Evolutionary conservation across 2,329 filamentous ascomycete genomes (phyloP).

Genomic region (Botrytis tulipae): DNA sequence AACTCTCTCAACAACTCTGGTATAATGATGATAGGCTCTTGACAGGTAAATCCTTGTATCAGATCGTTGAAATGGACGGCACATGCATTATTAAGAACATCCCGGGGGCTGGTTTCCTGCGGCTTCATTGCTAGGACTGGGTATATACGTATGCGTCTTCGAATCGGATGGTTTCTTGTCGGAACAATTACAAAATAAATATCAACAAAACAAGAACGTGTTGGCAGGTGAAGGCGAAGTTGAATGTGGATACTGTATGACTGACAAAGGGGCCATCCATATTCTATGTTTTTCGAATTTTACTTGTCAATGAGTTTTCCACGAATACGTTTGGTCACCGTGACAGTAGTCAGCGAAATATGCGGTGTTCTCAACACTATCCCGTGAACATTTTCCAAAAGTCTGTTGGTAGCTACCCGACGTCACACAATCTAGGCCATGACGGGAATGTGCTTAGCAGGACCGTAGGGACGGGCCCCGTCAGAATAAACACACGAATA

Average conservation of each 20-base stretch:
- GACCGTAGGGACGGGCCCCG: constrained; percentile 23
- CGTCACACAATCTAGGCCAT: constrained; percentile 5
- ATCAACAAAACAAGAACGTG: background rate
- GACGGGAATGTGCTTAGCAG: constrained; percentile 17
- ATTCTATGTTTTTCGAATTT: background rate
- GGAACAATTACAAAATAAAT: background rate
- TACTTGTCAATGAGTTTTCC: background rate
- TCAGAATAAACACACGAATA: background rate
- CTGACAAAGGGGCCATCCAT: constrained; percentile 1
- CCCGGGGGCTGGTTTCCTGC: background rate
- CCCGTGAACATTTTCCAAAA: background rate
- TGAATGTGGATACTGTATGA: background rate
- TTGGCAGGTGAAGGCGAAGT: constrained; percentile 8
- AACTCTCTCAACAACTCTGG: background rate
- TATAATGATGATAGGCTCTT: background rate
- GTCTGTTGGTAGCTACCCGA: constrained; percentile 17
- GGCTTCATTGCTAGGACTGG: background rate
- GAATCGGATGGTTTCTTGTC: background rate
- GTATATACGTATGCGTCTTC: background rate
- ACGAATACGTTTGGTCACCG: background rate
- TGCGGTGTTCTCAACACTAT: constrained; percentile 11
- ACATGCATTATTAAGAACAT: background rate
- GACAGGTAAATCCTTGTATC: constrained; percentile 13
- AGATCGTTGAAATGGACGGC: constrained; percentile 14
- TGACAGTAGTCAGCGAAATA: constrained; percentile 13